phyloP scores from a whole-genome alignment of 306 rosid genomes.

The Trifolium dubium region DNA sequence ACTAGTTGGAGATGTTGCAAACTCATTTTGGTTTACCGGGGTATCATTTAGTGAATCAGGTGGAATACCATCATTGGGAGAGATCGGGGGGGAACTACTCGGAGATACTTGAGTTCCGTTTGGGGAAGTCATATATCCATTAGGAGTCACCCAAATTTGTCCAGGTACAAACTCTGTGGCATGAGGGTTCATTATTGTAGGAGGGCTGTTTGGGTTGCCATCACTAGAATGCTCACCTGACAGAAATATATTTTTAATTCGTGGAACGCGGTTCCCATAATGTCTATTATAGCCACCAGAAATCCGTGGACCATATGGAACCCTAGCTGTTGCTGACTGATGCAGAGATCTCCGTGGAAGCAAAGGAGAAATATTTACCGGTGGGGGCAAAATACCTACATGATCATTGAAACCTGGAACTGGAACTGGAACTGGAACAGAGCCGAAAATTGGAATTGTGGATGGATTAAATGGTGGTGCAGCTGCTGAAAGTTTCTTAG shows the following conservation, averaged over 20 bases:
- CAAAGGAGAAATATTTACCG: constrained; percentile 88
- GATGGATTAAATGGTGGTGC: constrained; percentile 98
- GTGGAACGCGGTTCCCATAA: constrained; percentile 77
- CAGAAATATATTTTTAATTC: constrained; percentile 62
- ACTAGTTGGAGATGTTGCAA: constrained; percentile 59
- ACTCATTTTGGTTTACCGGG: constrained; percentile 59
- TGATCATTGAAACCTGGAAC: constrained; percentile 76
- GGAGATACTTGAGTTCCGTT: constrained; percentile 65
- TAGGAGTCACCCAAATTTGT: constrained; percentile 84
- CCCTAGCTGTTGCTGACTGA: constrained; percentile 96
- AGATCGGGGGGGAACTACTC: constrained; percentile 61
- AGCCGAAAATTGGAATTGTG: constrained; percentile 76
- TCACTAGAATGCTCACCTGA: constrained; percentile 65
- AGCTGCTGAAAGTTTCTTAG: constrained; percentile 95
- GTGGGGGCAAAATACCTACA: constrained; percentile 94
- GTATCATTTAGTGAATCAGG: constrained; percentile 53
- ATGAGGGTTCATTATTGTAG: constrained; percentile 90
- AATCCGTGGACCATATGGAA: constrained; percentile 94
- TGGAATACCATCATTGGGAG: constrained; percentile 58
- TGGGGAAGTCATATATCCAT: constrained; percentile 63
- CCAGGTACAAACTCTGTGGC: constrained; percentile 93
- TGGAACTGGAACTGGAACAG: constrained; percentile 61
- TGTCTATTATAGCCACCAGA: constrained; percentile 83
- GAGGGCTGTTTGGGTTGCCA: constrained; percentile 75
- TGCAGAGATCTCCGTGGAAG: constrained; percentile 93